A percentile compares a stretch with the other conserved stretches of the same genome.
phyloP scores from a whole-genome alignment of 805 yeast species.

The Pichia nanzhaoensis region DNA sequence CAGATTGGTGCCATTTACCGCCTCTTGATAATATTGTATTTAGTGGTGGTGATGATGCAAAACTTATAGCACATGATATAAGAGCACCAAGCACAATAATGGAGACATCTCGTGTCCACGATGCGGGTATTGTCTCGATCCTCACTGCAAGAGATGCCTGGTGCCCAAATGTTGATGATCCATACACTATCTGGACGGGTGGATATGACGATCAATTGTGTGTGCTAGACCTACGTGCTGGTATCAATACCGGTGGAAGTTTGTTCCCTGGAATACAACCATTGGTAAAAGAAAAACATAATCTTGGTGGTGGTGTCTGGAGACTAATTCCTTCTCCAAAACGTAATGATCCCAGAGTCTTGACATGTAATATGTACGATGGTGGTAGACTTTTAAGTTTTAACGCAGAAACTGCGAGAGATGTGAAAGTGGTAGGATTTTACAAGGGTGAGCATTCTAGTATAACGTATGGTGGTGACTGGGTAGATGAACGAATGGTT shows the following conservation, averaged over 20 bases:
- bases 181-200: constrained; percentile 70
- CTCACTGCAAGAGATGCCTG: constrained; percentile 45
- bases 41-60: constrained; percentile 89
- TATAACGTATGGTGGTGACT: constrained; percentile 95
- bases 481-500: constrained; percentile 54
- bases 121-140: constrained; percentile 87
- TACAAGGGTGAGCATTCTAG: constrained; percentile 73
- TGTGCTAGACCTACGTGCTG: constrained; percentile 58
- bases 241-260: constrained; percentile 19
- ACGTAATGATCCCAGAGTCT: constrained; percentile 37
- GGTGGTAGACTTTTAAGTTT: constrained; percentile 69
- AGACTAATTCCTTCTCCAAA: constrained; percentile 63
- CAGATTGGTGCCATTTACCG: constrained; percentile 55
- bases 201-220: constrained; percentile 82
- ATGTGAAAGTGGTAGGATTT: constrained; percentile 32
- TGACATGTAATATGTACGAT: constrained; percentile 91
- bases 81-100: constrained; percentile 35
- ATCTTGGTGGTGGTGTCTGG: constrained; percentile 96
- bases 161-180: constrained; percentile 27
- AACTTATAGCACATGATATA: constrained; percentile 66
- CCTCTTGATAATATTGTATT: constrained; percentile 53
- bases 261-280: constrained; percentile 43
- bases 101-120: constrained; percentile 54
- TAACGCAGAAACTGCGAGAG: constrained; percentile 19
- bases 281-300: constrained; percentile 33